These are phyloP conservation scores for Dysphania ambrosioides DNA, from an alignment of 148 eudicot species.

Conservation along the genomic window DNA sequence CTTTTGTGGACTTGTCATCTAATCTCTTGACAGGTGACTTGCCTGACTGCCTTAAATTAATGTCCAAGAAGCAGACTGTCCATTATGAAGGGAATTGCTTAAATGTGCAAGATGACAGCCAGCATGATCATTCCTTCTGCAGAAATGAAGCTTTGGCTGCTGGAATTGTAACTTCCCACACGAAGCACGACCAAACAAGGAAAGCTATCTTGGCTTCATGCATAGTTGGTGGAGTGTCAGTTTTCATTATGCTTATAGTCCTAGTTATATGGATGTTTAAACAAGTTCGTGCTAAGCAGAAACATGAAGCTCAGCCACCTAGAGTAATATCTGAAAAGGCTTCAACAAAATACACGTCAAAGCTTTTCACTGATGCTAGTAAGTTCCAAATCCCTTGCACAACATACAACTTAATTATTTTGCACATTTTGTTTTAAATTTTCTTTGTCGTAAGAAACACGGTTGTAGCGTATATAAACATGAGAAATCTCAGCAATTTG, in stretches of 20 bases:
- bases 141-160: slow-evolving; percentile 87
- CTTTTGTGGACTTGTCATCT: slow-evolving; percentile 62
- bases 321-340: slow-evolving; percentile 46
- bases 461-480: too few species aligned
- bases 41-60: slow-evolving; percentile 52
- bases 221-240: slow-evolving; percentile 50
- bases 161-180: slow-evolving; percentile 51
- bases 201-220: slow-evolving; percentile 43
- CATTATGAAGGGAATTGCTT: slow-evolving; percentile 62
- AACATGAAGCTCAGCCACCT: slow-evolving; percentile 27
- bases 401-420: neutral
- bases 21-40: slow-evolving; percentile 63
- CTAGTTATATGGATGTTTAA: slow-evolving; percentile 38
- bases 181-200: slow-evolving; percentile 31
- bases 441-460: too few species aligned
- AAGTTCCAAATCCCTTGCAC: slow-evolving; percentile 19
- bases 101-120: slow-evolving; percentile 35
- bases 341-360: slow-evolving; percentile 49
- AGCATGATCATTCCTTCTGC: slow-evolving; percentile 58
- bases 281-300: slow-evolving; percentile 35
- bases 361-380: slow-evolving; percentile 70
- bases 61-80: slow-evolving; percentile 30
- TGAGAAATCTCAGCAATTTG: too few species aligned
- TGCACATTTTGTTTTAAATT: neutral
- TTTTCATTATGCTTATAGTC: slow-evolving; percentile 31